Conservation (phyloP, 805 yeast genomes). For the Starmerella sirachaensis region DNA sequence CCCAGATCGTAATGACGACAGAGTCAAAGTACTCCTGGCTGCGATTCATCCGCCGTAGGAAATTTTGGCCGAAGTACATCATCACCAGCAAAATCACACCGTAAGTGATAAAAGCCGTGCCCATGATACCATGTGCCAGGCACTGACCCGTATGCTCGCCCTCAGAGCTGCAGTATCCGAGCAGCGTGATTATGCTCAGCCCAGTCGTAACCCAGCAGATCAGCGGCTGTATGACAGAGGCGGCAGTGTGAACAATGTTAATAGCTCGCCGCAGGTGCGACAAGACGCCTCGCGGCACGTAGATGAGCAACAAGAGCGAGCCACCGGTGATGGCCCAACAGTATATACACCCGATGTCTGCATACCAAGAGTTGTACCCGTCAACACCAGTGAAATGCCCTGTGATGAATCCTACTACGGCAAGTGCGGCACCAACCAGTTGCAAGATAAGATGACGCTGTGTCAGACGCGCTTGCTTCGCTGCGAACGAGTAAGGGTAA, state of each 20-base stretch:
- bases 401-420: conserved; percentile 30
- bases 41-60: conserved; percentile 32
- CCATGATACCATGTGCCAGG: conserved; percentile 96
- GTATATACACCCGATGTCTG: conserved; percentile 27
- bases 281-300: conserved; percentile 29
- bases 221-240: conserved; percentile 31
- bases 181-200: conserved; percentile 68
- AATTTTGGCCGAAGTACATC: conserved; percentile 57
- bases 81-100: conserved; percentile 60
- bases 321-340: conserved; percentile 27
- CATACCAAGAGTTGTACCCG: conserved; percentile 29
- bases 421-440: conserved; percentile 27
- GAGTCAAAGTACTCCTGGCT: conserved; percentile 85
- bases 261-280: conserved; percentile 26
- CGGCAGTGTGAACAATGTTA: conserved; percentile 25
- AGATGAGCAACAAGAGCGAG: conserved; percentile 31
- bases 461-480: conserved; percentile 29
- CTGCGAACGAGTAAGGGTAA: conserved; percentile 32
- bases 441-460: conserved; percentile 32
- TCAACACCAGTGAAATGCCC: conserved; percentile 31
- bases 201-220: conserved; percentile 69
- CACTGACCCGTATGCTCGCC: conserved; percentile 78
- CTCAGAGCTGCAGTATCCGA: conserved; percentile 71
- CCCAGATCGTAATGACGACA: conserved; percentile 72
- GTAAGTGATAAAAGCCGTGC: conserved; percentile 69